Evolutionary conservation across 768 basidiomycete species (phyloP), one percentile per base, ranked within the genome.

Genomic region (Lactarius sanguifluus): DNA sequence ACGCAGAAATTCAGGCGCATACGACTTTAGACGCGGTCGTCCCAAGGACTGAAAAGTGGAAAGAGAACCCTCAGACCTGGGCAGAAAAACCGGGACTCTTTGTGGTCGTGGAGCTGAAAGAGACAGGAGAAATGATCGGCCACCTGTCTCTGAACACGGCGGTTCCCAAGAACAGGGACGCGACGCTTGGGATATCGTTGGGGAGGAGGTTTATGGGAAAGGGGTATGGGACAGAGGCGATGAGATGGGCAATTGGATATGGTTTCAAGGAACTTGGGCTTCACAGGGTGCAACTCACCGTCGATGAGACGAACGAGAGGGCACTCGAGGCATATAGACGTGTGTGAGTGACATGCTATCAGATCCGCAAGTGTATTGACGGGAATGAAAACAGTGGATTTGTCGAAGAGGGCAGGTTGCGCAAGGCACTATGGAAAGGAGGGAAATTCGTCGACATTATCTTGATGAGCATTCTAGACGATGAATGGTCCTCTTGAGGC

Each of bases 371-470:
- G 30, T 20, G 52, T 64, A 40, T 40, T 38, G 36, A 20, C 30
- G 13, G 0, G 1, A 38, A 18, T 3, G 25, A 25, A n/a, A 56
- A 25, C 47, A 81, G 79, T 18, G 80, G 79, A 0, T 81, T 81
- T 69, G 72, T 77, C 1, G 72, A 76, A 5, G 81, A 81, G 25
- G 54, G 52, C 25, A 54, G 36, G 34, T 16, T 18, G 57, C 50
- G 45, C 55, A 57, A 69, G 80, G 80, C 20, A 72, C 73, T 60
- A 76, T 80, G 80, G 78, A 71, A 68, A 23, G 71, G 77, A 28
- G 72, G 77, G n/a, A 72, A 67, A 8, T 81, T 80, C 77, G 73
- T 77, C 52, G 79, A 81, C 62, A 71, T 72, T 20, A 65, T 80
- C 34, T 59, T 72, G 43, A 81, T 81, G 80, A 76, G 77, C 15